A percentile compares a stretch with the other conserved stretches of the same genome.
Conservation (phyloP, 306 rosid genomes). For the Luffa aegyptiaca region DNA sequence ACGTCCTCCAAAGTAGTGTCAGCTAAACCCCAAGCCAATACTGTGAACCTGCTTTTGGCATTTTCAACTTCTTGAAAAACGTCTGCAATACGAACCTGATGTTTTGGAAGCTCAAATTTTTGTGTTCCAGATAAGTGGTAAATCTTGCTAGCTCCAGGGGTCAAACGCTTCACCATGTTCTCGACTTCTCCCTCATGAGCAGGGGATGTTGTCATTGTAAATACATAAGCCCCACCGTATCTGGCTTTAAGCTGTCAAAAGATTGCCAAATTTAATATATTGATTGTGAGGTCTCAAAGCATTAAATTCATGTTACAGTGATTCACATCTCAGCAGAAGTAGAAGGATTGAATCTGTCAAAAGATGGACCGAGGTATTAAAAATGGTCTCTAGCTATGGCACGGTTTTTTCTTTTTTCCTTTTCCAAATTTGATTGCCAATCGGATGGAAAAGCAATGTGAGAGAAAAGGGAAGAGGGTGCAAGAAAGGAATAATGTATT, state of each 20-base stretch:
- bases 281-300: not conserved
- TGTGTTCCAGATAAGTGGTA: slow-evolving; percentile 89
- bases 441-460: not conserved
- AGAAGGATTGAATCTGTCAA: not conserved
- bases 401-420: not conserved
- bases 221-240: slow-evolving; percentile 70
- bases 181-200: slow-evolving; percentile 63
- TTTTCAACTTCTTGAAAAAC: slow-evolving; percentile 67
- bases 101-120: slow-evolving; percentile 83
- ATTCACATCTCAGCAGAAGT: not conserved
- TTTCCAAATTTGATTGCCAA: not conserved
- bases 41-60: slow-evolving; percentile 60
- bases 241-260: slow-evolving; percentile 58
- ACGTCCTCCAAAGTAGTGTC: slow-evolving; percentile 91
- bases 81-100: slow-evolving; percentile 49
- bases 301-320: not conserved
- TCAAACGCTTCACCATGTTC: slow-evolving; percentile 42
- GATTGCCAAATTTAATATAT: not conserved
- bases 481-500: not conserved
- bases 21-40: slow-evolving; percentile 90
- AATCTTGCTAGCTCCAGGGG: slow-evolving; percentile 55
- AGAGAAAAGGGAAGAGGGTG: not conserved
- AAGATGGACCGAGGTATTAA: not conserved
- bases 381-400: not conserved
- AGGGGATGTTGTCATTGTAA: slow-evolving; percentile 71